Base-by-base conservation (phyloP, 192 early-diverging fungal genomes). In the Backusella morwellensis region DNA sequence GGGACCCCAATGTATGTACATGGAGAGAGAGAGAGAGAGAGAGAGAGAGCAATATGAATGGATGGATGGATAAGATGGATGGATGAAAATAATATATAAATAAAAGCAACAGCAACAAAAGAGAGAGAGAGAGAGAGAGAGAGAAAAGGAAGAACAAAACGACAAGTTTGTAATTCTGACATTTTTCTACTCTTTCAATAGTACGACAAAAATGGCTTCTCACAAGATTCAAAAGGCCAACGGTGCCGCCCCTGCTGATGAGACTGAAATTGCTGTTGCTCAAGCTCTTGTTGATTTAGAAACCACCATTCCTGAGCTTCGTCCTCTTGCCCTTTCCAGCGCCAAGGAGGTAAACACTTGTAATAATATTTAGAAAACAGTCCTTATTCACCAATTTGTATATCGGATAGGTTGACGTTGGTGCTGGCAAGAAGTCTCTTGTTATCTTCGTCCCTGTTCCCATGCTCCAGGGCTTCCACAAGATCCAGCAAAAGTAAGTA, bases 361-460 rank as follows among this genome's bases (percentile, higher is more conserved):
- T 6, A 32, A 32, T 32, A 32, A 32, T 2, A 32, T 2, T 32
- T 32, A 32, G 32, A 32, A 32, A 32, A 32, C 32, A 32, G 32
- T 32, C 32, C 32, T 32, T 15, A 35, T 68, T 68, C 47, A 26
- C 32, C 11, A 29, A 29, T 35, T 15, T 66, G 15, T 32, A 11
- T 38, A 26, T 34, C n/a, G 40, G 11, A 54, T 69, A 96, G 94
- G 79, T 97, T 80, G 96, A 98, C 78, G 88, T 96, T 80, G 93
- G 96, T 85, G 93, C 92, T 83, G 96, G 96, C 77, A 95, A 94
- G 88, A 97, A 97, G 91, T 96, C 98, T 73, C 91, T 99, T 80
- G 92, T 97, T 79, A 91, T 99, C 86, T 98, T 97, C 83, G 98
- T 99, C 75, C 97, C 98, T 77, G 96, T 98, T 77, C 98, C 98